These are phyloP conservation scores for Mycena vitilis DNA, from an alignment of 768 basidiomycete species.

Conservation along the genomic window DNA sequence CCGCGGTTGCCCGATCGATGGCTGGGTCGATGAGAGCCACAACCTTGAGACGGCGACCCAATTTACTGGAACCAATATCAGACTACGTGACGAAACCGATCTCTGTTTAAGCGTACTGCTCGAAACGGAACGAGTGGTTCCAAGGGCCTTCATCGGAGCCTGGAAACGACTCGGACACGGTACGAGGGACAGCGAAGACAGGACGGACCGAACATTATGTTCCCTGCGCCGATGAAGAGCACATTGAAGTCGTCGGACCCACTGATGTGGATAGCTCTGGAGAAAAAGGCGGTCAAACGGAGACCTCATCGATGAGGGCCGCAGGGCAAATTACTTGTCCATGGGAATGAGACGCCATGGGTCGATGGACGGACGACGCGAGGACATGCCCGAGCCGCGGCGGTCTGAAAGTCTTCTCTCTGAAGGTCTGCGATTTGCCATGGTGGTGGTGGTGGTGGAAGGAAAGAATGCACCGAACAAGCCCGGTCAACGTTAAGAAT, in stretches of 20 bases:
- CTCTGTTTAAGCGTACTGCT: slow-evolving; percentile 69
- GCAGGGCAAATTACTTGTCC: slow-evolving; percentile 67
- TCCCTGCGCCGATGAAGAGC: slow-evolving; percentile 94
- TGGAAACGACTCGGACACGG: slow-evolving; percentile 43
- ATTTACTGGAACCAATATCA: slow-evolving; percentile 68
- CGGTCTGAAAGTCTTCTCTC: slow-evolving; percentile 57
- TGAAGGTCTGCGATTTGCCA: slow-evolving; percentile 55
- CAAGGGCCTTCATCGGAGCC: slow-evolving; percentile 91
- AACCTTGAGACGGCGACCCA: slow-evolving; percentile 95
- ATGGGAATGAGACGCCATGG: slow-evolving; percentile 81
- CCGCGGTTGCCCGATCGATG: slow-evolving; percentile 80
- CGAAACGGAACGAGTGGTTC: slow-evolving; percentile 93
- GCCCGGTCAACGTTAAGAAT: too few relatives aligned
- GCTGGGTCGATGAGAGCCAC: slow-evolving; percentile 95
- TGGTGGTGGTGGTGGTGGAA: slow-evolving; percentile 35
- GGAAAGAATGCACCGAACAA: too few relatives aligned
- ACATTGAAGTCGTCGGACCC: slow-evolving; percentile 89
- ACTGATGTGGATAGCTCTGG: slow-evolving; percentile 61
- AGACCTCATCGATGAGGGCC: slow-evolving; percentile 19
- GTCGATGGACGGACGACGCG: slow-evolving; percentile 80
- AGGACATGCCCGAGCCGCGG: slow-evolving; percentile 62
- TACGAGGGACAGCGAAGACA: slow-evolving; percentile 1
- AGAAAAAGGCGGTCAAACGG: slow-evolving; percentile 26
- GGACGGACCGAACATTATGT: slow-evolving; percentile 93
- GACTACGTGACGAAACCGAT: slow-evolving; percentile 16